Base-by-base conservation (phyloP, 805 yeast genomes). In the Yarrowia sp. region DNA sequence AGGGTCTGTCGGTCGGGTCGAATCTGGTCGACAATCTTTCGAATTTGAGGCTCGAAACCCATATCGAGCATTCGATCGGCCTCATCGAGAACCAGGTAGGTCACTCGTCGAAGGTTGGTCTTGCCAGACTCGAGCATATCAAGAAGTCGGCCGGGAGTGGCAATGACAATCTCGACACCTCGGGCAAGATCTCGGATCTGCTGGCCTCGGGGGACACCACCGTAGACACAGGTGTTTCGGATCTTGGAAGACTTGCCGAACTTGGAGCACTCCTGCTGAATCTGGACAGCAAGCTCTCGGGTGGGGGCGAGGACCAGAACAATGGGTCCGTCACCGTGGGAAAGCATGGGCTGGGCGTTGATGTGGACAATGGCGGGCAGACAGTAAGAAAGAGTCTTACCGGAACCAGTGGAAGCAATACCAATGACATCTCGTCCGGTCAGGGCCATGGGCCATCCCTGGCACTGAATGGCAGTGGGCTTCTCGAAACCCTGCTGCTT, bases 361-460 rank as follows among this genome's bases (percentile, higher is more conserved):
- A 92, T 93, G 80, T 93, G 99, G 66, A 93, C 97, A 75, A 95
- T 95, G 70, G 95, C 89, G 70, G 99, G 99, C 75, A 95, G 83
- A 82, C 97, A 91, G 83, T 93, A 95, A 44, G 98, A 90, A 72
- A 95, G 83, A 68, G 99, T 95, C 83, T 95, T 95, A 83, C 99
- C 99, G 65, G 98, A 92, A 80, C 99, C 99, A 70, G 99, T 95
- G 71, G 97, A 89, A 66, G 99, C 98, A 77, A 95, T 88, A 83
- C 99, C 99, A 79, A 95, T 90, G 93, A 95, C 89, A 77, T 95
- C 98, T 81, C 98, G 90, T 82, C 99, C 99, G 72, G 93, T 86
- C 66, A 92, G 82, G 74, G 99, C 99, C 99, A 95, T 95, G 69
- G 99, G 99, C 99, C 99, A 95, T 82, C 99, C 99, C 82, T 95